phyloP scores from a whole-genome alignment of 192 early-diverging fungal species.

The Coemansia sp. region DNA sequence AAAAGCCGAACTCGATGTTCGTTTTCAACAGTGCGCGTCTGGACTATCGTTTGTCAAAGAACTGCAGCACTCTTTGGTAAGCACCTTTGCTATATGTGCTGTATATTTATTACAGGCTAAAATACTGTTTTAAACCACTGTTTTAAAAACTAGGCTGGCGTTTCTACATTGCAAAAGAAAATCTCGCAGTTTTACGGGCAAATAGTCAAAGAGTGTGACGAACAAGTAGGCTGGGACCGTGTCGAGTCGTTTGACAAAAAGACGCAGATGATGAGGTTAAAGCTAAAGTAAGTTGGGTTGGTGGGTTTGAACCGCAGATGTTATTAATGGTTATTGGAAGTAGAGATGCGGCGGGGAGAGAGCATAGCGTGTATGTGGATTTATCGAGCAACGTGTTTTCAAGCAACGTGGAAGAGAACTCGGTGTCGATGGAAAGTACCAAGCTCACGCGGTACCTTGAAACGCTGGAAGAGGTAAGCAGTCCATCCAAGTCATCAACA shows the following conservation, averaged over 20 bases:
- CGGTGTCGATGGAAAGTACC: conserved; percentile 15
- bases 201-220: conserved; percentile 35
- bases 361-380: conserved; percentile 23
- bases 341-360: conserved; percentile 29
- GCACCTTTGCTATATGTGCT: background rate
- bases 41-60: conserved; percentile 46
- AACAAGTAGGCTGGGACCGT: conserved; percentile 24
- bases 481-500: background rate
- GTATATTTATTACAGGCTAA: background rate
- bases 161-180: background rate
- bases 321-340: background rate
- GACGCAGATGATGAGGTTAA: conserved; percentile 16
- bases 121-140: background rate
- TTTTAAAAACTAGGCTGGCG: conserved; percentile 17
- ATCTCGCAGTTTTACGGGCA: conserved; percentile 29
- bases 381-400: conserved; percentile 27
- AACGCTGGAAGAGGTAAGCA: conserved; percentile 17
- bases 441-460: conserved; percentile 23
- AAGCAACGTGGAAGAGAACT: conserved; percentile 23
- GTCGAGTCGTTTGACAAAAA: conserved; percentile 32
- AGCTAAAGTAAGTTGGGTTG: conserved; percentile 18
- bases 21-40: conserved; percentile 44
- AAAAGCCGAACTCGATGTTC: conserved; percentile 17
- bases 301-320: background rate
- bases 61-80: conserved; percentile 39